Evolutionary conservation across 2,329 filamentous ascomycete species (phyloP), one percentile per base, ranked within the genome.

Genomic region (Aspergillus pseudoviridinutans): DNA sequence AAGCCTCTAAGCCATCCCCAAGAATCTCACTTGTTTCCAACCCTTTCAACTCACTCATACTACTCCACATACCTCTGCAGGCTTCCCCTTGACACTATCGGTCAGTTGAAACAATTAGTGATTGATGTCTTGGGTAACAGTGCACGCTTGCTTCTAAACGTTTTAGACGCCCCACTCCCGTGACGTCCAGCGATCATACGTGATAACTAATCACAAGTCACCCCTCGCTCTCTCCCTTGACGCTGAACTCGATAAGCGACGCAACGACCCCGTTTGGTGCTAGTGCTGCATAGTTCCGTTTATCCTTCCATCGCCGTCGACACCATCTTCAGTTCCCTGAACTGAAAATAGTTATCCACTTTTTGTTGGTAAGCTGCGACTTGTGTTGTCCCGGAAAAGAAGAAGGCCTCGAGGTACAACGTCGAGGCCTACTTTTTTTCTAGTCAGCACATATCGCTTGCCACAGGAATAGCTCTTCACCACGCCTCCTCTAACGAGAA

Each of bases 401-500:
- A 63, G 55, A 64, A 59, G 59, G 62, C 64, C 61, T 66, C 63
- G 60, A 63, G 56, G 35, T 57, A 49, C 49, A 51, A 38, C 46
- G 49, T 65, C 61, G 58, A 64, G 63, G 49, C 61, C 58, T 53
- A 51, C 53, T 59, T 66, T 60, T 64, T 61, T 64, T 59, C 54
- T 56, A 47, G 51, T 61, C 65, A 65, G 57, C 64, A 64, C 66
- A 63, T 62, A 59, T 25, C 54, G 52, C 58, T 64, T 60, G 51
- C 61, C 61, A 56, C 53, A 52, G 25, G n/a, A 20, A 44, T 49
- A 49, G 38, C 51, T 54, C 42, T 73, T 72, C 80, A 82, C 74
- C 72, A 83, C 81, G 81, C 77, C 80, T 78, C 78, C 80, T 67
- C 74, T 71, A 70, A 74, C 74, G 57, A 80, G 74, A 66, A 83